Evolutionary conservation across 805 yeast genomes (phyloP).

Genomic region (Saccharomycopsis microspora): DNA sequence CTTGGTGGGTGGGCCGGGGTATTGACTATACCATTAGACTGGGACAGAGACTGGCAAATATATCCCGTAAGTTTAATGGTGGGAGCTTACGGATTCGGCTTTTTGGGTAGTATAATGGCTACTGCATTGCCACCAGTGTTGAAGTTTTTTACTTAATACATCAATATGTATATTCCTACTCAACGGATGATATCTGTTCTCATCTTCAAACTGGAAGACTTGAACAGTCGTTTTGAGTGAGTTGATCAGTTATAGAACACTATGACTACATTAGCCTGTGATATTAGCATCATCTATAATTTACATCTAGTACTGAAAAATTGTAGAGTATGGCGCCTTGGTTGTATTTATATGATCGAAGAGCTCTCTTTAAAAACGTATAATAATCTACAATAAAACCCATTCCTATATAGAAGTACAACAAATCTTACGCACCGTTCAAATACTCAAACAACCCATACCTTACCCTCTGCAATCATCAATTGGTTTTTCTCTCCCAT

Average conservation of each 20-base stretch:
- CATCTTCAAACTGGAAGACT: no score
- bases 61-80: slow-evolving; percentile 86
- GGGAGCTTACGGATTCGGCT: slow-evolving; percentile 70
- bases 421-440: background rate
- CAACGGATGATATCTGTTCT: no score
- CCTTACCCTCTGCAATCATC: slow-evolving; percentile 36
- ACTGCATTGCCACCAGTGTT: background rate
- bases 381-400: background rate
- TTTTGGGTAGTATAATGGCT: slow-evolving; percentile 33
- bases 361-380: no score
- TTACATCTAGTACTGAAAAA: no score
- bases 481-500: slow-evolving; percentile 34
- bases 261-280: no score
- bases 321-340: no score
- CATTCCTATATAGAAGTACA: background rate
- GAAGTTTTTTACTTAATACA: no score
- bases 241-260: background rate
- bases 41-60: slow-evolving; percentile 96
- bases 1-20: slow-evolving; percentile 91
- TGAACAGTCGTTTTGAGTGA: no score
- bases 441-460: slow-evolving; percentile 25
- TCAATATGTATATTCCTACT: no score
- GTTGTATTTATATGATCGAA: no score
- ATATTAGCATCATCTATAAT: no score
- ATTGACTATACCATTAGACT: slow-evolving; percentile 86